These are phyloP conservation scores for Prunus kanzakura DNA, from an alignment of 306 rosid genomes.

Conservation along the genomic window DNA sequence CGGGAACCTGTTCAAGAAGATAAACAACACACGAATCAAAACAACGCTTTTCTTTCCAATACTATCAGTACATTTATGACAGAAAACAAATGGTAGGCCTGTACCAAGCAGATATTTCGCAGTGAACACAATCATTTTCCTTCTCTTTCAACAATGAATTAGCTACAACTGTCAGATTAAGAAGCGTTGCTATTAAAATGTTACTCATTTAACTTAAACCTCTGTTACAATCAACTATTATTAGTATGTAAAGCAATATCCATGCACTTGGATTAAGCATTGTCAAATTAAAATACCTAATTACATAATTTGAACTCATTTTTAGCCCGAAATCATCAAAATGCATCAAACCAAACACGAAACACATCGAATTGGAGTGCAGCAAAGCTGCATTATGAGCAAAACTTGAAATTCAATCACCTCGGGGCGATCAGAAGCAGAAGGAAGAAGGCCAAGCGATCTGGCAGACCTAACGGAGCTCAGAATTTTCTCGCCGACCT, in stretches of 20 bases:
- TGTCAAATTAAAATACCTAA: neutral
- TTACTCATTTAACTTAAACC: neutral
- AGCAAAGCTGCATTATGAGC: neutral
- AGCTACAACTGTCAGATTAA: neutral
- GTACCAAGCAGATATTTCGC: neutral
- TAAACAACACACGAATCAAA: constrained; percentile 26
- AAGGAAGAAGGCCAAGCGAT: constrained; percentile 86
- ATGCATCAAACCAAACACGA: neutral
- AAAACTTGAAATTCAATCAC: constrained; percentile 30
- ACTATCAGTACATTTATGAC: neutral
- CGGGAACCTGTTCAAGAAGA: constrained; percentile 71
- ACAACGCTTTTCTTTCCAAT: neutral
- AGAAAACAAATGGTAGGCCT: neutral
- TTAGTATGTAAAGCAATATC: neutral
- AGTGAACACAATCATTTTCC: neutral
- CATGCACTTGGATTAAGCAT: neutral
- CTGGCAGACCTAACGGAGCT: constrained; percentile 98
- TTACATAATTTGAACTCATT: neutral
- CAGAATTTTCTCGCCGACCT: constrained; percentile 88
- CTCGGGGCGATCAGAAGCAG: constrained; percentile 93
- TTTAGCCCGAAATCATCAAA: neutral
- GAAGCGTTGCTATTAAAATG: neutral
- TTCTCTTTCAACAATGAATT: neutral
- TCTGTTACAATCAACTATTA: neutral
- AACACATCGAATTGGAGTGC: neutral